Base-by-base conservation (phyloP, 768 basidiomycete species). In the Lactarius sp. region DNA sequence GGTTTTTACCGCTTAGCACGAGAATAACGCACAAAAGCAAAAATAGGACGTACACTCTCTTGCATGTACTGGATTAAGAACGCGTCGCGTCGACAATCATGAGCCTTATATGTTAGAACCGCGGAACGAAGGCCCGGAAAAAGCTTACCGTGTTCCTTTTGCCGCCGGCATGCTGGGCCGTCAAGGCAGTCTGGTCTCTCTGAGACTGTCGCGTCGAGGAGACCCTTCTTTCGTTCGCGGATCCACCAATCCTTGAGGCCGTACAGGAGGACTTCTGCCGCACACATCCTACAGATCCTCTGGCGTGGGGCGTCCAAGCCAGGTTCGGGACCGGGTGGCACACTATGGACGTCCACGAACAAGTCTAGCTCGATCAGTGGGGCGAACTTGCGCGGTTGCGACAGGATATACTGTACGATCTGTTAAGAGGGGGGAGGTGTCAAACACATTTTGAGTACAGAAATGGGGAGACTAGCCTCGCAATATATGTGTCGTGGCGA, bases 211-310 rank as follows among this genome's bases (percentile, higher is more conserved):
- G 79, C 79, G 47, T 85, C 85, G 57, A 88, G 72, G 66, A 82
- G 80, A 16, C 86, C 90, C 69, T 85, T 88, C 74, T 78, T 80
- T 34, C 90, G 82, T 73, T 92, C 90, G 55, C 86, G 77, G 39
- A 92, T 75, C 90, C 91, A 92, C 90, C 90, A 93, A 44, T 86
- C 88, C 64, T 80, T 83, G 50, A 92, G 70, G 12, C 90, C 90
- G 78, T 84, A 89, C 3, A 92, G 76, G 18, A 92, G 77, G 2
- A 91, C 80, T 71, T 92, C 89, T 0, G 84, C 79, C 1, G 91
- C 87, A 70, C 90, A 93, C 47, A 83, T 73, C 66, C 90, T 77
- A 71, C 90, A 93, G 49, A 86, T 83, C 53, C 77, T 80, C 52
- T 73, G 79, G 27, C 86, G 81, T n/a, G 87, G 83, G 2, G 82